Conservation (phyloP, 176 grass and related monocot species). For the Rhynchospora pubera region DNA sequence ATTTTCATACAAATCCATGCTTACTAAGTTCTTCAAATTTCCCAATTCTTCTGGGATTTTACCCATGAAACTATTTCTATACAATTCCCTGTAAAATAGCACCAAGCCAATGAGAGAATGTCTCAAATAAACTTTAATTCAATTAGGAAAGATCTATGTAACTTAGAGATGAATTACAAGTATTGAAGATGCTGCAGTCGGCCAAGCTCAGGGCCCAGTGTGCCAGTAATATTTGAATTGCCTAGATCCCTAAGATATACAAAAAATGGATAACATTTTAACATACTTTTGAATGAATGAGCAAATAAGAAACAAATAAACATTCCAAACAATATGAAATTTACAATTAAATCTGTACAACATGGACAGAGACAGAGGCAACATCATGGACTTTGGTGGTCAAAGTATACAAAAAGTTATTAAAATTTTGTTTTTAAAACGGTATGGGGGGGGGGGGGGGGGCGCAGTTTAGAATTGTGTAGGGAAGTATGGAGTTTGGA, state of each 20-base stretch:
- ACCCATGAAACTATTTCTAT: constrained; percentile 69
- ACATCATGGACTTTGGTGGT: no score
- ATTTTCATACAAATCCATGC: constrained; percentile 95
- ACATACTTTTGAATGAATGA: background rate
- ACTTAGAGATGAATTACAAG: constrained; percentile 36
- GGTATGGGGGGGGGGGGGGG: no score
- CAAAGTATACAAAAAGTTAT: no score
- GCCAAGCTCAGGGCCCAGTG: constrained; percentile 75
- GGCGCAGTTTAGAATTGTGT: no score
- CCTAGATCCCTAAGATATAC: constrained; percentile 66
- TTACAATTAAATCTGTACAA: background rate
- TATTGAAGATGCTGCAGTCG: constrained; percentile 78
- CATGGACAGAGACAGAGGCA: no score
- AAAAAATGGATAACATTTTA: background rate
- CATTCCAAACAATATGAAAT: background rate
- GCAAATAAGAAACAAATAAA: background rate
- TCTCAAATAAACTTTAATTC: background rate
- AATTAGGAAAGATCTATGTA: background rate
- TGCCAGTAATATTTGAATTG: constrained; percentile 84
- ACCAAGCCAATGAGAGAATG: background rate
- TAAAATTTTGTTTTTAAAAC: no score
- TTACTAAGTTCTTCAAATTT: constrained; percentile 81
- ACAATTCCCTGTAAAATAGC: constrained; percentile 61
- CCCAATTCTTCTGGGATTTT: constrained; percentile 79
- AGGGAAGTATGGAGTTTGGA: no score